Evolutionary conservation across 73 alveolate species (phyloP).

Genomic region (Paraurostyla sp.): DNA sequence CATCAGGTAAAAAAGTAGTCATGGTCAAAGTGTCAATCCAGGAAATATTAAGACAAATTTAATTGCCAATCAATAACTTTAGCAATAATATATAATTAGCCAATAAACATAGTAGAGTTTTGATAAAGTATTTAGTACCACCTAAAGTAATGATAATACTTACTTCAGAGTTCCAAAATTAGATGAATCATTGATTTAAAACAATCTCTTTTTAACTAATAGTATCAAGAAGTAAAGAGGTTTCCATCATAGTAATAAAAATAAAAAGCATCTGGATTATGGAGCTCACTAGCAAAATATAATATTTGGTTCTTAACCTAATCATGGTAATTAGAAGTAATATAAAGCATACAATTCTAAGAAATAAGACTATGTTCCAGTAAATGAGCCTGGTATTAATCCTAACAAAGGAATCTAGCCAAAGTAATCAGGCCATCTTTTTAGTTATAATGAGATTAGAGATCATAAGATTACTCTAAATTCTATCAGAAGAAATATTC

Average conservation of each 20-base stretch:
- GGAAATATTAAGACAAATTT: too few species aligned
- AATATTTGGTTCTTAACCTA: neutral
- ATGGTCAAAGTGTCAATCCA: too few species aligned
- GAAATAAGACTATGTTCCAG: neutral
- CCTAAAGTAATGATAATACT: neutral
- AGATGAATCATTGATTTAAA: neutral
- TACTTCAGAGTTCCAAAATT: slow-evolving; percentile 27
- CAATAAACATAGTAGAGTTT: too few species aligned
- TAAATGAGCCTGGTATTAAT: neutral
- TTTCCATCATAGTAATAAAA: too few species aligned
- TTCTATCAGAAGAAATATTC: neutral
- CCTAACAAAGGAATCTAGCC: neutral
- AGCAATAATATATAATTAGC: too few species aligned
- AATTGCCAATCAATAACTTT: too few species aligned
- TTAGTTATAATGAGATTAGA: slow-evolving; percentile 47
- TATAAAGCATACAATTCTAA: neutral
- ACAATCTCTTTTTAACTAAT: neutral
- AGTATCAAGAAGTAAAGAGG: slow-evolving; percentile 4
- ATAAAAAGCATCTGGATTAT: too few species aligned
- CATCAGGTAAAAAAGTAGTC: too few species aligned
- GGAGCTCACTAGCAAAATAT: neutral
- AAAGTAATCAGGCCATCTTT: slow-evolving; percentile 1
- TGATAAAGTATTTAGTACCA: too few species aligned
- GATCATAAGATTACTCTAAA: slow-evolving; percentile 27
- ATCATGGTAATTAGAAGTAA: neutral